Evolutionary conservation across 768 basidiomycete species (phyloP), one percentile per base, ranked within the genome.

Genomic region (Hygrocybe punicea): DNA sequence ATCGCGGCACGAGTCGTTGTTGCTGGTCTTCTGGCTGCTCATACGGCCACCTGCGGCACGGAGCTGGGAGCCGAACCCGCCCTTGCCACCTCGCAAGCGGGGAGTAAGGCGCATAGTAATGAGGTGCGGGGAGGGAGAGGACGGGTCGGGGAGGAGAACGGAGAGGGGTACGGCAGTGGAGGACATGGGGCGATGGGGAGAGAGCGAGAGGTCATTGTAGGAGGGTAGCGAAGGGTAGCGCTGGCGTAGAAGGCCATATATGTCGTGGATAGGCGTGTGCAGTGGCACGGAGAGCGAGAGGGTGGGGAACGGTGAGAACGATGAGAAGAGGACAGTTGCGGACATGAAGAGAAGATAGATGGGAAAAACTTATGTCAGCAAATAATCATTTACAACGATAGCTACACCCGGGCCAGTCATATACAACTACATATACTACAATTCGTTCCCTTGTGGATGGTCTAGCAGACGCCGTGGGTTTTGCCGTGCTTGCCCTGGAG

Each of bases 11-110:
- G 91, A 91, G 69, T 98, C 95, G 60, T 94, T 94, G 71, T 94
- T 95, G 71, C 80, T 94, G 21, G 93, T 93, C 78, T 93, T 93
- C 76, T 94, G 92, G 63, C 87, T 90, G 67, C 89, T 92, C 97
- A 99, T 99, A 33, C 96, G 83, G 11, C 97, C 96, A 62, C 97
- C 97, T 13, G 96, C 96, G 0, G 97, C 96, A 70, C 97, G 83
- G 62, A 99, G 79, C 76, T 98, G 94, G 16, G 89, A 91, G 3
- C 97, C 97, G 66, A 99, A 98, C 34, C 96, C 97, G 69, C 97
- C 96, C 73, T 98, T 99, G 17, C 97, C 97, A 49, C 96, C 96
- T 2, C 80, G 78, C 6, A 98, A 67, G 23, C 86, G 78, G 0
- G 92, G 87, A 1, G 81, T 75, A n/a, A 96, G 77, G 0, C 91